Evolutionary conservation across 495 filamentous ascomycete genomes (phyloP), one percentile per base, ranked within the genome.

Genomic region (Ascobolus immersus): DNA sequence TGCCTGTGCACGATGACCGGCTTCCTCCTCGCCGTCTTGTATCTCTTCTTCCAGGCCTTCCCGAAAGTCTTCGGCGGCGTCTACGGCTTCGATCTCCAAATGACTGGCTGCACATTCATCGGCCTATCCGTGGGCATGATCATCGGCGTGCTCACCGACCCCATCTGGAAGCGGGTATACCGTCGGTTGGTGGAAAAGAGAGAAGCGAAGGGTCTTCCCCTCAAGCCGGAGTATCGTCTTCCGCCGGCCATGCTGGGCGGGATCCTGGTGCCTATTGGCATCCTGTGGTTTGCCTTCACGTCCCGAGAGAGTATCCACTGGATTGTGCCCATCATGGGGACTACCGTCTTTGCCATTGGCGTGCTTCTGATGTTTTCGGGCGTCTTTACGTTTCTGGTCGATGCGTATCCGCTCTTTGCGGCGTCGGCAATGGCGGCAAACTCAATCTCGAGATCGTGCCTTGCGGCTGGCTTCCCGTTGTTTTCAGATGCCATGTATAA

Each of bases 41-140:
- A 96, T 44, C 66, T 96, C 4, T 96, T 93, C 57, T 92, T 96
- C 49, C 81, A 84, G 6, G 82, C 82, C 0, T 93, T 92, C 47
- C 65, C 77, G 6, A 52, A 92, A 23, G 71, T 92, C 14, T 96
- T 93, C 49, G 44, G 57, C 12, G 60, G 67, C 21, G 70, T 76
- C 32, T 74, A 93, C 52, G 69, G 66, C 21, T 75, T 96, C 50
- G 66, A 65, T 13, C 57, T 86, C 2, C 82, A 73, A 63, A 75
- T 90, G 50, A 59, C 69, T 3, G 84, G 86, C 5, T 52, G 86
- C 21, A 69, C 67, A 24, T 94, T 94, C 51, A 51, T 81, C 31
- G 81, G 82, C 5, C 56, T 92, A 13, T 62, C 84, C 33, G 61
- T 79, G 0, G 74, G 81, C 10, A 86, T 90, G 73, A 41, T 79